Base-by-base conservation (phyloP, 768 basidiomycete genomes). In the Rhodotorula diobovata region DNA sequence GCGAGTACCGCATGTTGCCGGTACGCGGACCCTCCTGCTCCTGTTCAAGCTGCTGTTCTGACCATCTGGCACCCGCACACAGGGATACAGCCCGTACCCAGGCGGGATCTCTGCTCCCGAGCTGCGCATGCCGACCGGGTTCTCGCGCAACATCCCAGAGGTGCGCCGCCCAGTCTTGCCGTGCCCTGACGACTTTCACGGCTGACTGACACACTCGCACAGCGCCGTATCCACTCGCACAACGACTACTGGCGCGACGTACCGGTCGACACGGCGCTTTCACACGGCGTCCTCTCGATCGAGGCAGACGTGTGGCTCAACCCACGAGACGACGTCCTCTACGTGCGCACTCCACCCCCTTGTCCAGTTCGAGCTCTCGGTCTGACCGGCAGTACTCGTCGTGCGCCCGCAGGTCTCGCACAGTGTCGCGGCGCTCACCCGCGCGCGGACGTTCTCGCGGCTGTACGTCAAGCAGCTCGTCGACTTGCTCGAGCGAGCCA, bases 231-330 rank as follows among this genome's bases (percentile, higher is more conserved):
- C 3, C 73, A 74, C 48, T 74, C 73, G n/a, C 73, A 74, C 63
- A 74, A 74, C 48, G 73, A 74, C 54, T 74, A 74, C 63, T 74
- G 73, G 73, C 56, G 73, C 1, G 73, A 74, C 54, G 63, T 64
- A 6, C 73, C 73, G 2, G 61, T 74, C 4, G 71, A 67, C 51
- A 67, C 73, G 7, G 73, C 73, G 1, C 66, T 74, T 14, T 61
- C 65, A 28, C 67, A 71, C 55, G 73, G 73, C 25, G 69, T 68
- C 12, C 50, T 58, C 28, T 63, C 61, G 30, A 59, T 74, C 50
- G 73, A 74, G 30, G 69, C 73, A 5, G 73, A 74, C 53, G 73
- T 74, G 2, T 74, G 73, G 73, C 69, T 70, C 32, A 71, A 70
- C 28, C 69, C 68, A 28, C 61, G 56, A n/a, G 69, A 71, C 37